Base-by-base conservation (phyloP, 2,329 filamentous ascomycete species). In the Fusarium redolens region DNA sequence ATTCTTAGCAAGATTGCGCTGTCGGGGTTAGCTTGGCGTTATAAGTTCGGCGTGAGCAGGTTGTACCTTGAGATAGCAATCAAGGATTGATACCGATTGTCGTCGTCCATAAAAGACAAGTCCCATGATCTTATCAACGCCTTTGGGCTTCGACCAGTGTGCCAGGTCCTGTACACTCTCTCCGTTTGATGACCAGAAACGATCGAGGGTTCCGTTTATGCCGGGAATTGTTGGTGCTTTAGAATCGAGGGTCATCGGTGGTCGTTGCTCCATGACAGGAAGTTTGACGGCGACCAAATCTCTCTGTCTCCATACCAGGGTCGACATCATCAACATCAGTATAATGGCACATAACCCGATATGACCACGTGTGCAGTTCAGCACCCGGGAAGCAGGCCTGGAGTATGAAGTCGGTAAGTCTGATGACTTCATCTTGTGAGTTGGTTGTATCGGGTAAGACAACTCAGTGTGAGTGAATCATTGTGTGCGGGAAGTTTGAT, bases 21-120 rank as follows among this genome's bases (percentile, higher is more conserved):
- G 70, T 12, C 33, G 5, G 37, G 15, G 33, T 76, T 28, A 76
- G 61, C 31, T 35, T 5, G 10, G 47, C 15, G 18, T 2, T 51
- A n/a, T 6, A 15, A 4, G 7, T 15, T 22, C 25, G n/a, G 6
- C 6, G 9, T 45, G 4, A 17, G 20, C 37, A 20, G 9, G n/a
- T 6, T 30, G 30, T 74, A 83, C 80, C 80, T 83, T 81, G 40
- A 84, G 74, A 66, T 86, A 87, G 65, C 85, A 87, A 67, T 86
- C 84, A 44, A 87, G 72, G 33, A 86, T 82, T 37, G 84, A 82
- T 30, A 86, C 83, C 14, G 82, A 82, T 61, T 80, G 78, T 55
- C 81, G 82, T 20, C 85, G 81, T 25, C 85, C 85, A 66, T 81
- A 86, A 63, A 86, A 86, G 2, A 86, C 83, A 62, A 86, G 79